Evolutionary conservation across 192 early-diverging fungal species (phyloP), one percentile per base, ranked within the genome.

Genomic region (Backusella macrospora): DNA sequence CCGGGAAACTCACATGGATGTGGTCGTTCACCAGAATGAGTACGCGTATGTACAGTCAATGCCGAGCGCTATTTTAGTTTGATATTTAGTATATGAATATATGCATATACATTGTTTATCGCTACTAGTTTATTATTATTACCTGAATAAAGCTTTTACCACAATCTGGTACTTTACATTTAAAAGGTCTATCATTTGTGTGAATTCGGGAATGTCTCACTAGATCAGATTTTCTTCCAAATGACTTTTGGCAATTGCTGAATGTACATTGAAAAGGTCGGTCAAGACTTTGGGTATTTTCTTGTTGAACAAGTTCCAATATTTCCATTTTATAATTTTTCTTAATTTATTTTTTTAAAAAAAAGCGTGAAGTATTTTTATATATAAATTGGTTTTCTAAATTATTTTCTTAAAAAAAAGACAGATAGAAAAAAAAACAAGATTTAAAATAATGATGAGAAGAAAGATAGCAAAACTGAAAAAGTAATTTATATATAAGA

Each of bases 1-100:
- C 85, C 86, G 38, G 85, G 80, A 66, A 87, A 81, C 73, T 88
- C 83, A 78, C 91, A 92, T 64, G 82, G 74, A 72, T 91, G 90
- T 42, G 92, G 92, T 40, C 89, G 81, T 73, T 91, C 90, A n/a
- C 92, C 92, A n/a, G 92, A 85, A 76, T 93, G 92, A 0, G 89
- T 91, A 67, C 92, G 89, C 67, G 86, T 78, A 73, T 94, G 93
- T 29, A 94, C 91, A 1, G 89, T 91, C 71, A 94, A 77, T 72
- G 93, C 93, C 13, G 90, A 92, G 46, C 90, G 86, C 86, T 94
- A 74, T 40, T 3, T 5, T 15, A 15, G 6, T 9, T 26, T 8
- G 5, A 6, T 64, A 12, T 26, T 40, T 13, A 66, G 4, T 42
- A 4, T 40, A 39, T 42, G 39, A 44, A 40, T 34, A 0, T 34